Evolutionary conservation across 2,329 filamentous ascomycete species (phyloP).

Genomic region (Trichophaea hybrida): DNA sequence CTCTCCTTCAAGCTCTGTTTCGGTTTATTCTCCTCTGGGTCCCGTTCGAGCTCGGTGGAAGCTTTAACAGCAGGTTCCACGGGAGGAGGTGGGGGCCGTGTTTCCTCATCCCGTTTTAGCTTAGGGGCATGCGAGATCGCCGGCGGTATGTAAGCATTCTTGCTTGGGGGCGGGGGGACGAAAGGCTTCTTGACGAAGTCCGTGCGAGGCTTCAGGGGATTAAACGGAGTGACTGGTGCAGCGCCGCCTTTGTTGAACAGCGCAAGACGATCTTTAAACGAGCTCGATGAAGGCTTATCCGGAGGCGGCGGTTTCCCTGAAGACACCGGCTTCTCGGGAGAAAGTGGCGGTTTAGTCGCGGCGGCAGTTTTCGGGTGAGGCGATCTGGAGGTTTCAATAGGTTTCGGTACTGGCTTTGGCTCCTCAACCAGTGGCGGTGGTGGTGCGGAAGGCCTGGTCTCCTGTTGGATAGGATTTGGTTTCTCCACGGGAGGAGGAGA

Average conservation of each 20-base stretch:
- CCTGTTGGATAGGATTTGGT: constrained; percentile 16
- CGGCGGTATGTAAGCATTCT: constrained; percentile 76
- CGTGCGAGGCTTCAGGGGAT: constrained; percentile 50
- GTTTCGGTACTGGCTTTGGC: constrained; percentile 21
- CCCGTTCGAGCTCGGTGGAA: constrained; percentile 26
- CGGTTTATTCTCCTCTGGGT: constrained; percentile 60
- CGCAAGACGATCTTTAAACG: constrained; percentile 90
- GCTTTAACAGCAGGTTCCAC: constrained; percentile 12
- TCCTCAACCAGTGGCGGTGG: constrained; percentile 7
- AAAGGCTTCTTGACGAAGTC: constrained; percentile 93
- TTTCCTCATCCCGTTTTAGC: constrained; percentile 74
- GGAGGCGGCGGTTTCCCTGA: constrained; percentile 29
- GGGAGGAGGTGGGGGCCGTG: constrained; percentile 33
- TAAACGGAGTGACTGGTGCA: constrained; percentile 78
- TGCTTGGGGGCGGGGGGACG: constrained; percentile 83
- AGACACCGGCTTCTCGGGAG: constrained; percentile 30
- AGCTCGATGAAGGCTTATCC: constrained; percentile 60
- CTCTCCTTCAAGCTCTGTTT: constrained; percentile 83
- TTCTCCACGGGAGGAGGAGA: constrained; percentile 17
- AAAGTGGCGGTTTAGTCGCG: constrained; percentile 6
- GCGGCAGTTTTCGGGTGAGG: constrained; percentile 19
- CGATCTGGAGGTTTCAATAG: constrained; percentile 21
- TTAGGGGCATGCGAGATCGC: constrained; percentile 51
- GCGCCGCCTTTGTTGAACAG: constrained; percentile 88
- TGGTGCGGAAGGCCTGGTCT: constrained; percentile 7